Conservation (phyloP, 306 rosid species). For the Alnus glutinosa region DNA sequence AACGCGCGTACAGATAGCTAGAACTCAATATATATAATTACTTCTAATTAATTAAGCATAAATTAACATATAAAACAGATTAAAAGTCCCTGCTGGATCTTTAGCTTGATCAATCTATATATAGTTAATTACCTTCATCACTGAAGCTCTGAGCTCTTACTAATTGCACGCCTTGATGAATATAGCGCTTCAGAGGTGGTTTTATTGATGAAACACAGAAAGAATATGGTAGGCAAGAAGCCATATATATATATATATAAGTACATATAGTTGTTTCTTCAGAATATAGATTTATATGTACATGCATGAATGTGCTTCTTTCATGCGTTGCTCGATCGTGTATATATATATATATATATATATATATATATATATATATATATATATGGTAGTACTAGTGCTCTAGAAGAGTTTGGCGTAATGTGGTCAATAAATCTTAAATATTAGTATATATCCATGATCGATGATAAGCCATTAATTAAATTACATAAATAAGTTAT, state of each 20-base stretch:
- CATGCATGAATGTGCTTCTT: no score
- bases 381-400: no score
- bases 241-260: neutral
- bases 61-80: neutral
- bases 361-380: no score
- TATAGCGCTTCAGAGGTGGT: neutral
- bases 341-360: no score
- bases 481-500: neutral
- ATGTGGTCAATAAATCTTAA: neutral
- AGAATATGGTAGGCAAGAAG: neutral
- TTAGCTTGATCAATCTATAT: no score
- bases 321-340: no score
- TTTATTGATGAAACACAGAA: slow-evolving; percentile 23
- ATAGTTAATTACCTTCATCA: slow-evolving; percentile 44
- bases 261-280: no score
- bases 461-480: no score
- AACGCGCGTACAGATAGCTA: no score
- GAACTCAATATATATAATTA: no score
- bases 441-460: neutral
- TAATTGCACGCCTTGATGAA: slow-evolving; percentile 11
- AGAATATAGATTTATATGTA: no score
- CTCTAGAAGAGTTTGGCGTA: neutral
- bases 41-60: neutral
- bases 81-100: no score
- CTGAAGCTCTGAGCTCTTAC: slow-evolving; percentile 38